Conservation (phyloP, 2,329 filamentous ascomycete genomes). For the Aspergillus pseudoviridinutans region DNA sequence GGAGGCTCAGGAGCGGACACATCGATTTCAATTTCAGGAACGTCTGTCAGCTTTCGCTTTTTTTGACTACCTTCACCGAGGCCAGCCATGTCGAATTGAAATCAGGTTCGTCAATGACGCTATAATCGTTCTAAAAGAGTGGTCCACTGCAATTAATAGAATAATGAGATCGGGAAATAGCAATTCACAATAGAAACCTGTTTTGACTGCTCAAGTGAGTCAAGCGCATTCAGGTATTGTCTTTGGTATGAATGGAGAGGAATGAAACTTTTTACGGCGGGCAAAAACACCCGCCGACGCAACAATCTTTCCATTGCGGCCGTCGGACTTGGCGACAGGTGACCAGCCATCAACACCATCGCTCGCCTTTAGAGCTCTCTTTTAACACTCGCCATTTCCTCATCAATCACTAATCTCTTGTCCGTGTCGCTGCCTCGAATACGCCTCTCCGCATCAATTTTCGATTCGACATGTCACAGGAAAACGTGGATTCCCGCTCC, state of each 20-base stretch:
- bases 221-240: background rate
- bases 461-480: conserved; percentile 29
- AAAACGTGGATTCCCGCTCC: conserved; percentile 24
- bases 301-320: conserved; percentile 1
- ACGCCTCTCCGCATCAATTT: background rate
- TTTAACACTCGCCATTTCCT: background rate
- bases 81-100: conserved; percentile 25
- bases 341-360: conserved; percentile 8
- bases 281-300: conserved; percentile 18
- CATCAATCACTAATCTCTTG: background rate
- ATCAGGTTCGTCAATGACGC: background rate
- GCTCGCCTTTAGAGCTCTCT: conserved; percentile 4
- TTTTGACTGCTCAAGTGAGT: background rate
- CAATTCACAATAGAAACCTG: background rate
- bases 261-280: conserved; percentile 28
- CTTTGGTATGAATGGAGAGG: background rate
- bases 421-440: background rate
- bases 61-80: conserved; percentile 38
- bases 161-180: background rate
- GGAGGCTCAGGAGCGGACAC: conserved; percentile 84
- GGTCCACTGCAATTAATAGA: background rate
- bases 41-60: conserved; percentile 65
- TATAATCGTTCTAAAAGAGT: background rate
- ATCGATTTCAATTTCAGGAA: conserved; percentile 78
- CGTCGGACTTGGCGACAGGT: conserved; percentile 19